A percentile compares a stretch with the other conserved stretches of the same genome.
Conservation (phyloP, 1,284 basidiomycete genomes). For the Malassezia caprae region DNA sequence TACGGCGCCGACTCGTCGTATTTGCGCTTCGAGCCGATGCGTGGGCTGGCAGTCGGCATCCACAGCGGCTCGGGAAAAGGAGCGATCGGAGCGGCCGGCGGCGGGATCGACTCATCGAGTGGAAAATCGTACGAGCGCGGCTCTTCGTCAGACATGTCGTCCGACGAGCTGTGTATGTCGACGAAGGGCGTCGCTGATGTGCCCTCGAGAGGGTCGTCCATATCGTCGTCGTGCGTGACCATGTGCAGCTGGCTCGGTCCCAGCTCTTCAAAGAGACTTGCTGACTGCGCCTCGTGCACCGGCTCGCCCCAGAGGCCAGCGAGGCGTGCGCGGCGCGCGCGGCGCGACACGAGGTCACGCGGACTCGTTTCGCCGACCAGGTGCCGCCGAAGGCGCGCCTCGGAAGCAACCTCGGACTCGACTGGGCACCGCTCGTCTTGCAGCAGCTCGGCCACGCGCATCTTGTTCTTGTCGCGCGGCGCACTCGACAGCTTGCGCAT, state of each 20-base stretch:
- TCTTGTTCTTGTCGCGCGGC: conserved; percentile 19
- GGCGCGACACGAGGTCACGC: conserved; percentile 3
- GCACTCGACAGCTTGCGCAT: neutral
- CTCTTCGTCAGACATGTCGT: conserved; percentile 7
- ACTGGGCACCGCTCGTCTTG: conserved; percentile 33
- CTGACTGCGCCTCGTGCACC: conserved; percentile 1
- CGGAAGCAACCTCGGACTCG: conserved; percentile 40
- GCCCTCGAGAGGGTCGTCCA: neutral
- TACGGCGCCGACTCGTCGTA: neutral
- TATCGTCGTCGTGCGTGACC: conserved; percentile 3
- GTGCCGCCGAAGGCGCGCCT: conserved; percentile 38
- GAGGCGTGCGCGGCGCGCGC: neutral
- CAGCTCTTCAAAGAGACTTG: neutral
- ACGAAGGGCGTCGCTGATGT: neutral
- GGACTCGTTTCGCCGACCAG: conserved; percentile 18
- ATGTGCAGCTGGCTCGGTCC: neutral
- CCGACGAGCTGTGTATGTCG: neutral
- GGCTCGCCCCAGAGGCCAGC: neutral
- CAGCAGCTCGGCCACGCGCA: conserved; percentile 37
- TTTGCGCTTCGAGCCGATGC: conserved; percentile 13
- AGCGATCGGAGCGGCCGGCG: neutral
- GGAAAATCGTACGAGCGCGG: neutral
- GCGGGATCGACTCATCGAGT: neutral
- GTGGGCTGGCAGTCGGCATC: neutral
- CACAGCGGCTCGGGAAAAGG: neutral